A percentile compares a stretch with the other conserved stretches of the same genome.
phyloP scores from a whole-genome alignment of 2,329 filamentous ascomycete genomes.

The Epichloe elymi region DNA sequence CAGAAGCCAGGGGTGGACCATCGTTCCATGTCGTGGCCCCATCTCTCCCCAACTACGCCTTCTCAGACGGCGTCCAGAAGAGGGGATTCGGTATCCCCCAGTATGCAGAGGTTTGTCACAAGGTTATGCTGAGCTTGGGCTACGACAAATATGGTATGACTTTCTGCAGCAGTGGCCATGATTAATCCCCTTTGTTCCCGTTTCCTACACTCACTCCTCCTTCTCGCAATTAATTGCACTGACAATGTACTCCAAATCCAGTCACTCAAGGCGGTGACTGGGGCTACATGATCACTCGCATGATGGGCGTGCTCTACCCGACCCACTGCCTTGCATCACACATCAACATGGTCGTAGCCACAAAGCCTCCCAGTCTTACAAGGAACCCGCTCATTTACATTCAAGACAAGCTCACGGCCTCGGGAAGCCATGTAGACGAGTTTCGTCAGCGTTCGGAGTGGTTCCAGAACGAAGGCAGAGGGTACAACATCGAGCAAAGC shows the following conservation, averaged over 20 bases:
- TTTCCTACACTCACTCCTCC: background rate
- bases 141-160: constrained; percentile 27
- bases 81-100: constrained; percentile 19
- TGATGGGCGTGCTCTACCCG: constrained; percentile 47
- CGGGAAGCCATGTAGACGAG: constrained; percentile 17
- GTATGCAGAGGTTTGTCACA: constrained; percentile 45
- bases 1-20: constrained; percentile 19
- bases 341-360: constrained; percentile 37
- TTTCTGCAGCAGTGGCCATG: background rate
- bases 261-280: constrained; percentile 55
- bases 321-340: constrained; percentile 40
- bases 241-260: constrained; percentile 31
- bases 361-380: constrained; percentile 32
- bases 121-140: constrained; percentile 54
- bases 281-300: constrained; percentile 53
- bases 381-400: constrained; percentile 44
- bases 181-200: too few relatives aligned
- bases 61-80: constrained; percentile 18
- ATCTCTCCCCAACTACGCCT: constrained; percentile 40
- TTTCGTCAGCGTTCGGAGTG: constrained; percentile 40
- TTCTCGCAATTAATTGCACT: background rate
- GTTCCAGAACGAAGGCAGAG: constrained; percentile 41
- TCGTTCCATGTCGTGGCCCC: constrained; percentile 45
- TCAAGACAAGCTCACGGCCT: constrained; percentile 38
- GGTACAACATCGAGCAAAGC: constrained; percentile 24